These are phyloP conservation scores for Penicillium sclerotigenum DNA, from an alignment of 2,329 filamentous ascomycete species.

Conservation along the genomic window DNA sequence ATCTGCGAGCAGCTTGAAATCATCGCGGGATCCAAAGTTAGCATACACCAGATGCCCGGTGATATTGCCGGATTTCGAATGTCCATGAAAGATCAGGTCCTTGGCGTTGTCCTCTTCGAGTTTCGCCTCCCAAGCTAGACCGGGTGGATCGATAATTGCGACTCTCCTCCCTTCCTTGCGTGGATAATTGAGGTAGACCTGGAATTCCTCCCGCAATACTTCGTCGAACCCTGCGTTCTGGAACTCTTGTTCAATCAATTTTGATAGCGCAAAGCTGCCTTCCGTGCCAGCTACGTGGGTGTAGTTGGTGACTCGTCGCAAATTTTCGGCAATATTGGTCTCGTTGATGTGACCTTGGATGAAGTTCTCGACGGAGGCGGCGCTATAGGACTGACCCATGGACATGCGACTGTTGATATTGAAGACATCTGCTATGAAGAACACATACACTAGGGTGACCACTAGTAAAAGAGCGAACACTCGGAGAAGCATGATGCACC, in stretches of 20 bases:
- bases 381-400: slow-evolving; percentile 70
- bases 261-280: slow-evolving; percentile 80
- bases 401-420: slow-evolving; percentile 62
- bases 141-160: slow-evolving; percentile 70
- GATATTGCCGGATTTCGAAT: slow-evolving; percentile 82
- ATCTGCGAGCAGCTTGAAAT: slow-evolving; percentile 71
- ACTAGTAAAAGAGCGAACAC: slow-evolving; percentile 73
- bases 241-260: slow-evolving; percentile 80
- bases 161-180: slow-evolving; percentile 72
- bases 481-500: slow-evolving; percentile 68
- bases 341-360: slow-evolving; percentile 71
- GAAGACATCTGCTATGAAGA: slow-evolving; percentile 84
- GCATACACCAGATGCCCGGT: slow-evolving; percentile 85
- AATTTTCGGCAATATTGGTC: slow-evolving; percentile 65
- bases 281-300: slow-evolving; percentile 93
- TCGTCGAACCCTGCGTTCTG: slow-evolving; percentile 68
- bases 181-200: slow-evolving; percentile 92
- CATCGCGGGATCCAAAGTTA: slow-evolving; percentile 82
- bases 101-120: slow-evolving; percentile 80
- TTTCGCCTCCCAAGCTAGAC: slow-evolving; percentile 70
- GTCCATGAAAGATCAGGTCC: slow-evolving; percentile 79
- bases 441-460: slow-evolving; percentile 72
- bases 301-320: slow-evolving; percentile 75
- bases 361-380: slow-evolving; percentile 74
- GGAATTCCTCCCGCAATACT: slow-evolving; percentile 72